phyloP scores from a whole-genome alignment of 352 stramenopile genomes.

The Phytophthora multivora region DNA sequence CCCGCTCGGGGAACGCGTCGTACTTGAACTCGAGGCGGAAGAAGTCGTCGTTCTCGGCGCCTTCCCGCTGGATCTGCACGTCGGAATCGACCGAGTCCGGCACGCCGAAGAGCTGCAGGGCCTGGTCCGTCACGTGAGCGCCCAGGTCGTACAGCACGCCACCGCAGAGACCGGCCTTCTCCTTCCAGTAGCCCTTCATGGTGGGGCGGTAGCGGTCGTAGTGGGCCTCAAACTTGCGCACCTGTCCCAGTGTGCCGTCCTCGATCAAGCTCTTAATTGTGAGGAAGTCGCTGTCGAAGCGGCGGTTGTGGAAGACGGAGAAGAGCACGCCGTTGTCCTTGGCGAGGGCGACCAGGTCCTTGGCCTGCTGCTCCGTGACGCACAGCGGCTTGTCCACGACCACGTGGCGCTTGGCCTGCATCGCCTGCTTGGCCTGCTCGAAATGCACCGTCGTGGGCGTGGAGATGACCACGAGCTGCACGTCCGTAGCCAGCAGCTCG shows the following conservation, averaged over 20 bases:
- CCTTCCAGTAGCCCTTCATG: constrained; percentile 85
- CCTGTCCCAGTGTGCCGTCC: constrained; percentile 49
- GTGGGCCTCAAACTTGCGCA: constrained; percentile 64
- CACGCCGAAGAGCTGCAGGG: constrained; percentile 65
- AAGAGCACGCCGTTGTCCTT: constrained; percentile 62
- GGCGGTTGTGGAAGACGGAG: constrained; percentile 80
- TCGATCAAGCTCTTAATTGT: constrained; percentile 59
- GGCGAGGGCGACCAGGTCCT: constrained; percentile 56
- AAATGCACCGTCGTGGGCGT: constrained; percentile 80
- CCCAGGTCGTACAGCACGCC: constrained; percentile 78
- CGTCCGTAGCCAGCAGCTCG: constrained; percentile 57
- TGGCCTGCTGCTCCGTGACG: constrained; percentile 53
- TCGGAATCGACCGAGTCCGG: constrained; percentile 54
- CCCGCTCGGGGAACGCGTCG: constrained; percentile 37
- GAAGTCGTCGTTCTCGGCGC: constrained; percentile 71
- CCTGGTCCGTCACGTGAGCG: constrained; percentile 70
- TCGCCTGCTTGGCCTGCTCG: constrained; percentile 70
- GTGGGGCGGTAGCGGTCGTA: constrained; percentile 70
- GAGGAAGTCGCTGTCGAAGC: constrained; percentile 80
- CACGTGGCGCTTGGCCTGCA: constrained; percentile 76
- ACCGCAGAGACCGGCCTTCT: constrained; percentile 56
- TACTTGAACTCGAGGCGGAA: constrained; percentile 78
- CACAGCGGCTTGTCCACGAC: constrained; percentile 81
- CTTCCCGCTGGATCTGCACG: constrained; percentile 78
- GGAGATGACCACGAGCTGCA: constrained; percentile 76